These are phyloP conservation scores for Sphaerobolus stellatus DNA, from an alignment of 1,284 basidiomycete genomes.

Conservation along the genomic window DNA sequence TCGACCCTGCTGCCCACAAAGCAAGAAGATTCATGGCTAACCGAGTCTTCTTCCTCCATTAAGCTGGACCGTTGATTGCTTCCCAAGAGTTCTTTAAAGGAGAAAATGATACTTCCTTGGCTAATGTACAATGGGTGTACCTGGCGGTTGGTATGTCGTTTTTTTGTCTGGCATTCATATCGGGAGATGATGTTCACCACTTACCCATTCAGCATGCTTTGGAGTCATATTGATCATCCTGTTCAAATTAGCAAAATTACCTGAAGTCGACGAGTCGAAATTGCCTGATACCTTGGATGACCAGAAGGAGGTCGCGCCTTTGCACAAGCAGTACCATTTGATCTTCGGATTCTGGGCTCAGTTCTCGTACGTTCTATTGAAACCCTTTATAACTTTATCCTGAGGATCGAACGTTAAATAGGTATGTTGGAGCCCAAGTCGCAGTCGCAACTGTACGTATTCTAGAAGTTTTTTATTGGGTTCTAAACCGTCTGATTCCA, in stretches of 20 bases:
- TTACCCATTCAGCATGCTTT: conserved; percentile 42
- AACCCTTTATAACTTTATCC: neutral
- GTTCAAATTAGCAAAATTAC: conserved; percentile 73
- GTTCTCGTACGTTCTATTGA: conserved; percentile 57
- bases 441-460: conserved; percentile 10
- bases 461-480: too few relatives aligned
- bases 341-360: conserved; percentile 74
- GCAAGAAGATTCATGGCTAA: neutral
- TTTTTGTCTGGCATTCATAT: neutral
- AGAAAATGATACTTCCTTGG: conserved; percentile 57
- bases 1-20: neutral
- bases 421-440: conserved; percentile 13
- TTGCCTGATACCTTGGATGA: conserved; percentile 52
- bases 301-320: conserved; percentile 56
- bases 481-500: too few relatives aligned
- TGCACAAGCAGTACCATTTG: conserved; percentile 71
- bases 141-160: conserved; percentile 54
- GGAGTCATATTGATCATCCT: conserved; percentile 62
- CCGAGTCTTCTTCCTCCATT: neutral
- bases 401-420: conserved; percentile 3
- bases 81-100: conserved; percentile 73
- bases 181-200: neutral
- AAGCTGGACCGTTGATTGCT: conserved; percentile 75
- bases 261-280: conserved; percentile 65
- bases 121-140: conserved; percentile 81